Percentiles rank a stretch among this genome's conserved stretches.
Conservation (phyloP, 2,329 filamentous ascomycete species). For the Biscogniauxia marginata region DNA sequence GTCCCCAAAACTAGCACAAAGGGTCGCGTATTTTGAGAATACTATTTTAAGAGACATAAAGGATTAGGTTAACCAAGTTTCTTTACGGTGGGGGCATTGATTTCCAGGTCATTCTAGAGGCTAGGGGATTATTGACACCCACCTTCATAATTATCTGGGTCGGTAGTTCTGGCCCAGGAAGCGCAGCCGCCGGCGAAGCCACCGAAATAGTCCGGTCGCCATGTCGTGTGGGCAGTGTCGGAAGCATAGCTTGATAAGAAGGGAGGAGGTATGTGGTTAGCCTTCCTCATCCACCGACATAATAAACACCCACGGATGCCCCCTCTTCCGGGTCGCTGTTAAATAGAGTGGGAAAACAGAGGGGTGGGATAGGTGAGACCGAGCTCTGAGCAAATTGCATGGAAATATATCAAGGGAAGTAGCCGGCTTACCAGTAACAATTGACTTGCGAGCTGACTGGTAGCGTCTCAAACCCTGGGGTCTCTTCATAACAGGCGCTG, state of each 20-base stretch:
- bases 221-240: background rate
- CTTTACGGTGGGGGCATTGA: background rate
- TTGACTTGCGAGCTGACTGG: slow-evolving; percentile 6
- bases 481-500: slow-evolving; percentile 1
- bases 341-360: too few relatives aligned
- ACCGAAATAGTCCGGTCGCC: slow-evolving; percentile 2
- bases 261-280: background rate
- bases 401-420: background rate
- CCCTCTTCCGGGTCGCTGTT: too few relatives aligned
- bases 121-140: background rate
- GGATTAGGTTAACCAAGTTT: background rate
- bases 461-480: background rate
- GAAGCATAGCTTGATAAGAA: background rate
- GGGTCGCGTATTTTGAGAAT: background rate
- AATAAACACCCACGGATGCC: background rate
- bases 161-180: slow-evolving; percentile 4
- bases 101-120: background rate
- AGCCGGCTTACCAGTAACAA: slow-evolving; percentile 8
- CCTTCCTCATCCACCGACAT: background rate
- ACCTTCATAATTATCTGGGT: background rate
- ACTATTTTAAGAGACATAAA: background rate
- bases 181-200: slow-evolving; percentile 4
- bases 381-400: background rate
- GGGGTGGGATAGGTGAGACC: background rate
- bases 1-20: background rate